Evolutionary conservation across 495 filamentous ascomycete genomes (phyloP).

Genomic region (Thermothielavioides terrestris): DNA sequence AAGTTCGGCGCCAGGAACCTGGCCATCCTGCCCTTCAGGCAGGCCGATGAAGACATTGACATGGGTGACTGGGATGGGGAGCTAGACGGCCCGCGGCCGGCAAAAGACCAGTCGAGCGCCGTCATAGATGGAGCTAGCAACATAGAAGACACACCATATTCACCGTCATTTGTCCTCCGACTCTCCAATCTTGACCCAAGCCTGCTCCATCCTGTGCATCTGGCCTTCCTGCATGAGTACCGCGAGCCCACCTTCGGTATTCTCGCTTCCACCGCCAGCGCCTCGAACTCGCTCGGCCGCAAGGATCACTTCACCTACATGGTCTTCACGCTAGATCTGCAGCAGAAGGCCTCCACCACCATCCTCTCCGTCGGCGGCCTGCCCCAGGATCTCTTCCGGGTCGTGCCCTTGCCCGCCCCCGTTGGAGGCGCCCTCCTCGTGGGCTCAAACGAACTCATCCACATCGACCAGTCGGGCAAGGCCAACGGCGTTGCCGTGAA

Average conservation of each 20-base stretch:
- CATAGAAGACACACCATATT: conserved; percentile 65
- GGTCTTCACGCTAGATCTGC: conserved; percentile 90
- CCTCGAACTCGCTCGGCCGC: conserved; percentile 68
- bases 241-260: conserved; percentile 96
- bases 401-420: conserved; percentile 74
- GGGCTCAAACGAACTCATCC: conserved; percentile 83
- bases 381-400: conserved; percentile 80
- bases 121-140: conserved; percentile 47
- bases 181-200: conserved; percentile 78
- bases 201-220: conserved; percentile 76
- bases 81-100: conserved; percentile 51
- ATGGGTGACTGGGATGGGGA: conserved; percentile 85
- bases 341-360: conserved; percentile 87
- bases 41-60: conserved; percentile 77
- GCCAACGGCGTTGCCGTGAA: conserved; percentile 93
- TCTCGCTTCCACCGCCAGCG: conserved; percentile 62
- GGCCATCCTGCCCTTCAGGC: conserved; percentile 87
- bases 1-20: conserved; percentile 85
- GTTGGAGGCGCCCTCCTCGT: conserved; percentile 83
- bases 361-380: conserved; percentile 77
- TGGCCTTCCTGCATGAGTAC: conserved; percentile 94
- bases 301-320: conserved; percentile 82
- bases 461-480: conserved; percentile 93
- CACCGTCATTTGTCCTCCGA: conserved; percentile 82
- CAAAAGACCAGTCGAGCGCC: conserved; percentile 33